phyloP scores from a whole-genome alignment of 2,329 filamentous ascomycete species.

The Aspergillus ibericus region DNA sequence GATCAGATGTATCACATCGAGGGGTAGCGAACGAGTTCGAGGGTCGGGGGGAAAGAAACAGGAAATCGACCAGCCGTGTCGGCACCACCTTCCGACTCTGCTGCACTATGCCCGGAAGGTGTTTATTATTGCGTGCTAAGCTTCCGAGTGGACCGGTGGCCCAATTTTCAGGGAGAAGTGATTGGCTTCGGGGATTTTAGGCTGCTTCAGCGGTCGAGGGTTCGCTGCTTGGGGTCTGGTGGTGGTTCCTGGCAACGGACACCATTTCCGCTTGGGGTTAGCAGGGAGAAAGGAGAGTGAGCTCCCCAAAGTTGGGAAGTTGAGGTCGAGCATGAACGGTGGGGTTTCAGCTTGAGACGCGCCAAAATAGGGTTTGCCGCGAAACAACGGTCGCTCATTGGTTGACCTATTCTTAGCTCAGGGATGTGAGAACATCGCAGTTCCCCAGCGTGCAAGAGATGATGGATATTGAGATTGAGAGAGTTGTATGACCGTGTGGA shows the following conservation, averaged over 20 bases:
- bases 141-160: not conserved
- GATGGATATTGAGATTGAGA: too few relatives aligned
- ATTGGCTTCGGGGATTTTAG: not conserved
- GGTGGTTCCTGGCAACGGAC: not conserved
- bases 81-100: not conserved
- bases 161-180: not conserved
- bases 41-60: not conserved
- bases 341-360: conserved; percentile 7
- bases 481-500: too few relatives aligned
- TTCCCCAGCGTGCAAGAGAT: not conserved
- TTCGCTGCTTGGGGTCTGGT: not conserved
- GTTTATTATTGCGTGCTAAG: not conserved
- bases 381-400: not conserved
- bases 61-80: not conserved
- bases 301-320: not conserved
- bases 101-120: not conserved
- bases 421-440: not conserved
- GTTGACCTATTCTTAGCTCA: not conserved
- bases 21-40: not conserved
- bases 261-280: not conserved
- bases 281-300: not conserved
- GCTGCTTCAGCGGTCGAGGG: not conserved
- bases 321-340: conserved; percentile 2
- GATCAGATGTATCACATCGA: not conserved
- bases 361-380: not conserved